These are phyloP conservation scores for Pulveroboletus sp. DNA, from an alignment of 768 basidiomycete species.

Conservation along the genomic window DNA sequence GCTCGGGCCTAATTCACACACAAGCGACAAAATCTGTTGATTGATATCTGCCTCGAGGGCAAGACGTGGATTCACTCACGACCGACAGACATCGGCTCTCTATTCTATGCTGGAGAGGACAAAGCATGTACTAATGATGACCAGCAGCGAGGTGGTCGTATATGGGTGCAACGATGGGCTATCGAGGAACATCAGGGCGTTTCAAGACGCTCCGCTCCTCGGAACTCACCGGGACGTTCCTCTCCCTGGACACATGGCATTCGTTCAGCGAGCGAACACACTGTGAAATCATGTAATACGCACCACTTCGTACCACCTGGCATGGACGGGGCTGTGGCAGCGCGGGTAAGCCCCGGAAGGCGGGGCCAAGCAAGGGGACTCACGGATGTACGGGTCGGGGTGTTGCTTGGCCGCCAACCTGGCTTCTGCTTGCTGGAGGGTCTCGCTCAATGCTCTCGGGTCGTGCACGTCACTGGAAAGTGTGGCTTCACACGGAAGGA, in stretches of 20 bases:
- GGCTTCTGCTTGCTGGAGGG: constrained; percentile 78
- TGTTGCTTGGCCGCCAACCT: constrained; percentile 62
- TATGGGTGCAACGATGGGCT: constrained; percentile 61
- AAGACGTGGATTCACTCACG: too few relatives aligned
- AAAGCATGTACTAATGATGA: constrained; percentile 23
- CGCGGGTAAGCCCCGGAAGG: constrained; percentile 1
- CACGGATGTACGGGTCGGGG: constrained; percentile 92
- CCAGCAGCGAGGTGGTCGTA: constrained; percentile 53
- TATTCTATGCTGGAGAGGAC: not conserved
- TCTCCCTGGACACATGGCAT: constrained; percentile 51
- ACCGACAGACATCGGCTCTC: too few relatives aligned
- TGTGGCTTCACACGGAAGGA: not conserved
- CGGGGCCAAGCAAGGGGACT: constrained; percentile 33
- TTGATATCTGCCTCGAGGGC: too few relatives aligned
- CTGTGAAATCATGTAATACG: constrained; percentile 26
- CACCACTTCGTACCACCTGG: constrained; percentile 97
- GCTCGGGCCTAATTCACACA: not conserved
- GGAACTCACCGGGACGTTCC: constrained; percentile 68
- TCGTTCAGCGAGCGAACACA: not conserved
- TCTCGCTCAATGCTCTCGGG: constrained; percentile 72
- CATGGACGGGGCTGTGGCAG: constrained; percentile 59
- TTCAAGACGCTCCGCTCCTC: not conserved
- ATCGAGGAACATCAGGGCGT: not conserved
- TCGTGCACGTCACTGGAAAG: constrained; percentile 69
- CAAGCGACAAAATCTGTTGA: not conserved